Evolutionary conservation across 139 green algal genomes (phyloP).

Genomic region (Pseudopediastrum boryanum): DNA sequence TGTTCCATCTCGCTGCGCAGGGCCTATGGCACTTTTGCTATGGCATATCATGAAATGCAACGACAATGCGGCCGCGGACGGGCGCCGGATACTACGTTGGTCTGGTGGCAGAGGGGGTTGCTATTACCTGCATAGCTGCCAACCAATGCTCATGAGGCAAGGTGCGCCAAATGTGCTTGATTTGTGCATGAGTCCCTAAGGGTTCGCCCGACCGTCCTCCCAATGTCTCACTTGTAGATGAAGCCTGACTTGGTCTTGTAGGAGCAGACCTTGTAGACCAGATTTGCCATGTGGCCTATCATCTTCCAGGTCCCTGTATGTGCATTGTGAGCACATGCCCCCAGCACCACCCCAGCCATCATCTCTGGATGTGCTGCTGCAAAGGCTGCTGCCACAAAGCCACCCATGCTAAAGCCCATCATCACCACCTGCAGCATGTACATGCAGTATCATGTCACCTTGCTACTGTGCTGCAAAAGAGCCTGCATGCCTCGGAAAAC

Average conservation of each 20-base stretch:
- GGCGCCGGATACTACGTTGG: not conserved
- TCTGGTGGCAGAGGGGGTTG: not conserved
- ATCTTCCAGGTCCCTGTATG: slow-evolving; percentile 23
- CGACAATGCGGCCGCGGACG: too few species aligned
- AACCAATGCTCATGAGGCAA: not conserved
- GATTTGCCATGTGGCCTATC: not conserved
- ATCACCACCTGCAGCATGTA: slow-evolving; percentile 15
- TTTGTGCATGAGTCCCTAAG: too few species aligned
- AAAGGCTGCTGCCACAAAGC: slow-evolving; percentile 29
- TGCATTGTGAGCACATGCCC: slow-evolving; percentile 14
- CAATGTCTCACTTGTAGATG: slow-evolving; percentile 32
- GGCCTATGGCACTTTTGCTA: too few species aligned
- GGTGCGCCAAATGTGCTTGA: not conserved
- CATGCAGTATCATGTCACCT: not conserved
- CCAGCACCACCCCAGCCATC: slow-evolving; percentile 14
- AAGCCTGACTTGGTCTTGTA: slow-evolving; percentile 33
- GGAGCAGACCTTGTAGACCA: slow-evolving; percentile 24
- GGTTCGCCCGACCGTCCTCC: too few species aligned
- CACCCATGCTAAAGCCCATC: slow-evolving; percentile 36
- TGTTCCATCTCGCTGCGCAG: too few species aligned
- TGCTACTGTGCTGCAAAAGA: not conserved
- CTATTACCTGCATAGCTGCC: not conserved
- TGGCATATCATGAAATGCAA: too few species aligned
- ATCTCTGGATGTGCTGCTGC: slow-evolving; percentile 28
- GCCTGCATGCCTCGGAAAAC: not conserved